Base-by-base conservation (phyloP, 129 eudicot genomes). In the Lactuca sativa region DNA sequence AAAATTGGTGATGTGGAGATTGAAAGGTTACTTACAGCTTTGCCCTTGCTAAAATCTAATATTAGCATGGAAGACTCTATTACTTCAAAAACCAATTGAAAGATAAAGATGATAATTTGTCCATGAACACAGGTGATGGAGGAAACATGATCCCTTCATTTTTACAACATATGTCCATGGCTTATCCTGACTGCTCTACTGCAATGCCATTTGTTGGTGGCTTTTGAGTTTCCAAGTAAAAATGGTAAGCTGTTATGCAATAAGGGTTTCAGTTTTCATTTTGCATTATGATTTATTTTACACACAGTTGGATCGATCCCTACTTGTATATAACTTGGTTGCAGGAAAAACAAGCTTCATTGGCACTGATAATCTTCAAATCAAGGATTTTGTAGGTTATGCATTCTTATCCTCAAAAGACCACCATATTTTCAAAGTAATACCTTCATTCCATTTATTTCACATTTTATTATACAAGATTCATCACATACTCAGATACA, bases 151-250 rank as follows among this genome's bases (percentile, higher is more conserved):
- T 86, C 67, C 70, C 90, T 71, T 72, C 87, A 48, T 85, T 92
- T 69, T 55, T 92, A 31, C 88, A 78, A 66, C 83, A 79, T 65
- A 70, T 89, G 81, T 86, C 91, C 34, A 72, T 81, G 77, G 84
- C 82, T 79, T 83, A 83, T 81, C 88, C 90, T 70, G 86, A 80
- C 21, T 79, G 64, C 74, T 81, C 83, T 44, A 80, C 84, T 64
- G 86, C 88, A 56, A 76, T 84, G 56, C 83, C 81, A 64, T 82
- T 95, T 80, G 30, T 84, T 43, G 82, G 83, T 81, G 92, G 92
- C 71, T 84, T 18, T 80, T 74, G 88, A 83, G 5, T 74, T 80
- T 73, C 84, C 96, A 33, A 78, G 74, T 73, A 61, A 82, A 77
- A 62, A 83, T 56, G 82, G 93, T 86, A 85, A 25, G 16, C 11